Conservation (phyloP, 1,284 basidiomycete genomes). For the Fomitopsis schrenkii region DNA sequence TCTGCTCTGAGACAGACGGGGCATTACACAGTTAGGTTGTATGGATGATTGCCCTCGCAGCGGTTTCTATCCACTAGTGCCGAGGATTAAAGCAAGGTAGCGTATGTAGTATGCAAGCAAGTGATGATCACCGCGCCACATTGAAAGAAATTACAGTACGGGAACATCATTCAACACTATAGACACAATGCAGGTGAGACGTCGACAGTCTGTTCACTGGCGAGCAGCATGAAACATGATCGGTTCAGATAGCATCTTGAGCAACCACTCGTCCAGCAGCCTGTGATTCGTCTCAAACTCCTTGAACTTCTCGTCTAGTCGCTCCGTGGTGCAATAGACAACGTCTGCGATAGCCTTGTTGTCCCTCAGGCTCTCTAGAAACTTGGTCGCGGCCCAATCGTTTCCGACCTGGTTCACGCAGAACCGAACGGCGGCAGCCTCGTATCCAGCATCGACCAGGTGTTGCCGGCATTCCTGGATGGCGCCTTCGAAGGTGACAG, state of each 20-base stretch:
- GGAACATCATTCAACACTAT: no score
- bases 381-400: neutral
- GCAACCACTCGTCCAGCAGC: neutral
- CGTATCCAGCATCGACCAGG: neutral
- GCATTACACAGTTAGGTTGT: no score
- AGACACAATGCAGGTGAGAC: no score
- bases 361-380: neutral
- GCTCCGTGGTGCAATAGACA: neutral
- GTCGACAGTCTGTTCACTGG: no score
- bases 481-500: neutral
- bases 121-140: no score
- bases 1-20: no score
- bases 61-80: no score
- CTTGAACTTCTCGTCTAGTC: neutral
- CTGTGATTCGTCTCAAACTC: neutral
- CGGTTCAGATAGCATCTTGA: neutral
- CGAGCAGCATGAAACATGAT: neutral
- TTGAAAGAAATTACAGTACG: no score
- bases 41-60: no score
- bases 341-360: neutral
- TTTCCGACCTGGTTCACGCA: neutral
- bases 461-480: neutral
- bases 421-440: neutral
- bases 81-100: no score
- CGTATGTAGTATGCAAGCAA: no score